These are phyloP conservation scores for Cercospora nicotianae DNA, from an alignment of 2,329 filamentous ascomycete species.

Conservation along the genomic window DNA sequence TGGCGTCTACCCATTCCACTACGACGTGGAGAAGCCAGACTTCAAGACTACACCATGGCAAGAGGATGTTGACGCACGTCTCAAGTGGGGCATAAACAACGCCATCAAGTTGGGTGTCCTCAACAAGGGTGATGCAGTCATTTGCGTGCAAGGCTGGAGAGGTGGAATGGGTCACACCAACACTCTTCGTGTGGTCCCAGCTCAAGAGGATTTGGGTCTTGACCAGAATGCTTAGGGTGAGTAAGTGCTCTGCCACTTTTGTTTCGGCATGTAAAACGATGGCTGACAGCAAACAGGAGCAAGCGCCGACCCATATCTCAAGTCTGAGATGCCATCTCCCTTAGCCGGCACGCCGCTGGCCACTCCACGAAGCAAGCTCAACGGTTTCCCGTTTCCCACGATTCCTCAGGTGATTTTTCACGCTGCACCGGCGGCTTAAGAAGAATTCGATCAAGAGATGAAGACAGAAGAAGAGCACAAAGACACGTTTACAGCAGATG, in stretches of 20 bases:
- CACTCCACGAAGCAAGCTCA: conserved; percentile 8
- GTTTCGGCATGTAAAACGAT: background rate
- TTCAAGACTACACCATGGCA: conserved; percentile 94
- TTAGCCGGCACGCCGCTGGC: conserved; percentile 9
- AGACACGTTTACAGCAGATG: conserved; percentile 1
- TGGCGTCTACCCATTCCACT: conserved; percentile 96
- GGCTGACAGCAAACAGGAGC: background rate
- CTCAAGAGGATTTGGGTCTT: conserved; percentile 52
- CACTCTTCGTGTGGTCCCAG: conserved; percentile 61
- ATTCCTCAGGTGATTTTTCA: conserved; percentile 5
- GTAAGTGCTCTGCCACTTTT: background rate
- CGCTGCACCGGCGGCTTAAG: conserved; percentile 10
- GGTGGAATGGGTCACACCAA: conserved; percentile 91
- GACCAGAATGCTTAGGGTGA: conserved; percentile 47
- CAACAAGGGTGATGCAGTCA: conserved; percentile 69
- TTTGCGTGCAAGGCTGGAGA: conserved; percentile 89
- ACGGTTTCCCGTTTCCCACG: conserved; percentile 8
- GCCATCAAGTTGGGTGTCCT: conserved; percentile 81
- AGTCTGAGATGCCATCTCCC: conserved; percentile 2
- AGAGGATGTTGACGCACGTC: conserved; percentile 94
- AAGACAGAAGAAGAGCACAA: conserved; percentile 2
- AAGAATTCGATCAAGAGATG: background rate
- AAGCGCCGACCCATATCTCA: background rate
- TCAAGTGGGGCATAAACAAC: conserved; percentile 93
- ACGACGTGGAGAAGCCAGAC: conserved; percentile 90